phyloP scores from a whole-genome alignment of 129 eudicot genomes.

The Dittrichia graveolens region DNA sequence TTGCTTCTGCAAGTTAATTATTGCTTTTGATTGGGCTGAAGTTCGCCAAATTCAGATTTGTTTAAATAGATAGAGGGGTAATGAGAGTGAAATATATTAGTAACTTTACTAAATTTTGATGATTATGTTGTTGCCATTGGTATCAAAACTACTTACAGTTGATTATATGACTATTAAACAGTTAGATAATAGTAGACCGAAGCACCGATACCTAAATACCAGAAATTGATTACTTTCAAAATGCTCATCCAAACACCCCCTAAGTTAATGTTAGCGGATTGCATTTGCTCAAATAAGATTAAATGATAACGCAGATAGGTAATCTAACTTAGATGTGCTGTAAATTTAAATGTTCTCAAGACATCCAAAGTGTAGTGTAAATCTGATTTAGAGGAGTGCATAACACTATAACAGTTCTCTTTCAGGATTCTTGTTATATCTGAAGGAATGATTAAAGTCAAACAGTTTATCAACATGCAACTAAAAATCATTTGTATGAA shows the following conservation, averaged over 20 bases:
- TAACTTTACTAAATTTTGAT: not conserved
- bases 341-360: not conserved
- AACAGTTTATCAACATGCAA: constrained; percentile 10
- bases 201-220: not conserved
- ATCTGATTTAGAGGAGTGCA: constrained; percentile 7
- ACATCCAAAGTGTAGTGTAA: not conserved
- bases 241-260: not conserved
- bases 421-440: not conserved
- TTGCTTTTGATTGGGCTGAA: not conserved
- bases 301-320: not conserved
- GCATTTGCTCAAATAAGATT: not conserved
- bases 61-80: not conserved
- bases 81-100: not conserved
- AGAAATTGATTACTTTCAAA: not conserved
- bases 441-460: not conserved
- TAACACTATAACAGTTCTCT: not conserved
- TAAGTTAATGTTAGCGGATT: not conserved
- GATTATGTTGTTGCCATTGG: not conserved
- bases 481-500: not conserved
- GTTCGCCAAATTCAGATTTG: not conserved
- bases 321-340: constrained; percentile 3
- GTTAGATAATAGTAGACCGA: not conserved
- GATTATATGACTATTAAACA: not conserved
- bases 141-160: not conserved
- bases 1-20: not conserved